phyloP scores from a whole-genome alignment of 306 rosid species.

The Cajanus cajan region DNA sequence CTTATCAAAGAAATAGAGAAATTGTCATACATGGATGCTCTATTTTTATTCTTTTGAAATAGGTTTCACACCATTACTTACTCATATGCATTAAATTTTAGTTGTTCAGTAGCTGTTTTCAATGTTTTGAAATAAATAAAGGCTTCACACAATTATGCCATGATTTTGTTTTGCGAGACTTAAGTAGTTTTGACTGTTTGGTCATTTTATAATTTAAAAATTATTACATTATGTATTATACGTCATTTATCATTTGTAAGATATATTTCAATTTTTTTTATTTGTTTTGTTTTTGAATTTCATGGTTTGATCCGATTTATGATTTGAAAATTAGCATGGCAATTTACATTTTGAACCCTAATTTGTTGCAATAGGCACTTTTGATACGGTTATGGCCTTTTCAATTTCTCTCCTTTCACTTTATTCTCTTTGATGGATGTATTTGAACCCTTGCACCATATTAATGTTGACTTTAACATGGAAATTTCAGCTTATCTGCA shows the following conservation, averaged over 20 bases:
- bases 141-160: not conserved
- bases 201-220: not conserved
- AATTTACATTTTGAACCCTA: not conserved
- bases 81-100: not conserved
- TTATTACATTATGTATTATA: not conserved
- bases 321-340: not conserved
- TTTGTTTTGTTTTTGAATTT: not conserved
- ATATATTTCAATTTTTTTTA: not conserved
- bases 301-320: not conserved
- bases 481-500: conserved; percentile 85
- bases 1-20: not conserved
- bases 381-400: not conserved
- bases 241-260: not conserved
- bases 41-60: not conserved
- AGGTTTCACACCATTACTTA: not conserved
- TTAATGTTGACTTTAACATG: conserved; percentile 27
- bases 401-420: not conserved
- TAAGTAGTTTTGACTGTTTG: not conserved
- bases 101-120: not conserved
- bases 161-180: not conserved
- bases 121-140: not conserved
- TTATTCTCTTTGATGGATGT: conserved; percentile 2
- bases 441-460: conserved; percentile 22
- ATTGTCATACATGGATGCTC: not conserved
- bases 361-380: not conserved